Evolutionary conservation across 78 protist species (phyloP).

Genomic region (slime mould (Dictyostelium discoideum)): dicty_2.7 NC_007090.3:565001-565500

Average conservation of each 20-base stretch:
- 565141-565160: not conserved
- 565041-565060: not conserved
- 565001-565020: not conserved
- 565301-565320: conserved; percentile 9
- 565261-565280: too few relatives aligned
- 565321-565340: not conserved
- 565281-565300: not conserved
- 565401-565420: conserved; percentile 50
- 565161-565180: not conserved
- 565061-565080: not conserved
- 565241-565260: not conserved
- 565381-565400: conserved; percentile 6
- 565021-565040: not conserved
- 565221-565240: not conserved
- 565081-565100: not conserved
- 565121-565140: not conserved
- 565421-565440: conserved; percentile 64
- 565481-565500: not conserved
- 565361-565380: not conserved
- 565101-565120: not conserved
- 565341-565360: not conserved
- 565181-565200: not conserved
- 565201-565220: not conserved
- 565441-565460: conserved; percentile 32
- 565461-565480: not conserved